Evolutionary conservation across 192 early-diverging fungal species (phyloP), one percentile per base, ranked within the genome.

Genomic region (Coemansia asiatica): DNA sequence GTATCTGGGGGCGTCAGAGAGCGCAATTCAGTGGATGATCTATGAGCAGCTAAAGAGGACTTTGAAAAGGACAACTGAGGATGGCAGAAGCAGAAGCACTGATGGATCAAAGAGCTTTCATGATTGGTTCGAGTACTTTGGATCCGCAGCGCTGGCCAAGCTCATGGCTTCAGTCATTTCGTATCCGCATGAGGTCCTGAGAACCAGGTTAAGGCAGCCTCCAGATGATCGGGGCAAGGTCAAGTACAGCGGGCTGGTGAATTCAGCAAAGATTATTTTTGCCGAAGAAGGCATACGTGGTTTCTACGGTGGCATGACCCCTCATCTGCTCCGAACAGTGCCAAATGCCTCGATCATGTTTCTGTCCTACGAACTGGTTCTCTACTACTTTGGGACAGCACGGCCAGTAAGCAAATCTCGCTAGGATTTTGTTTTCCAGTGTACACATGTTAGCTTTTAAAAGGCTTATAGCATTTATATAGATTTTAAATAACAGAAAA

Each of bases 341-440:
- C 96, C 96, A 0, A 97, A 97, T 74, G 95, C 96, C 0, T 91
- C 93, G 7, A 95, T 96, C 60, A 87, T 97, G 89, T 97, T 98
- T 67, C 84, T 93, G 56, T 86, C 88, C 12, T 95, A 93, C 57
- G 93, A 95, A 61, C 72, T 87, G 18, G 87, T 93, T 33, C 64
- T 91, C 29, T 74, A 89, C 28, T 70, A 73, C 31, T 82, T 76
- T 69, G 78, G 78, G 50, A 63, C 70, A 1, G 21, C 53, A 21
- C 31, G 22, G 13, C 46, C 27, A 57, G 62, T 26, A 12, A 26
- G 50, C 19, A 25, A 67, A 12, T 48, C 4, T 58, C 51, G 51
- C 23, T 27, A 28, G n/a, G n/a, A n/a, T n/a, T n/a, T n/a, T n/a
- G n/a, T n/a, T n/a, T n/a, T n/a, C n/a, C n/a, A n/a, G n/a, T n/a